Base-by-base conservation (phyloP, 139 green algal species). In the Klebsormidium nitens region DNA sequence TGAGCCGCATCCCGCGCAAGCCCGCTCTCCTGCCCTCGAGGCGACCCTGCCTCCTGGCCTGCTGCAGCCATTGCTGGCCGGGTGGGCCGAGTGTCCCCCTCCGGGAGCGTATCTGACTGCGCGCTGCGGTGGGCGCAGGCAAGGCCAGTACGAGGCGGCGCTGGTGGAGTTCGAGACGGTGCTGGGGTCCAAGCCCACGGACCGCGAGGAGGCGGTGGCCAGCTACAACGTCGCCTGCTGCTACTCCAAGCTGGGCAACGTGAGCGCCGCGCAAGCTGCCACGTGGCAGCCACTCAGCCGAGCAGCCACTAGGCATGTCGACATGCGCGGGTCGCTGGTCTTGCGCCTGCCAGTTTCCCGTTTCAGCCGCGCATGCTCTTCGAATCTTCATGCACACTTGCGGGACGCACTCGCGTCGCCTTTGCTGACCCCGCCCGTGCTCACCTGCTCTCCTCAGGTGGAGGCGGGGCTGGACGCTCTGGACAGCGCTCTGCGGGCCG, bases 221-320 rank as follows among this genome's bases (percentile, higher is more conserved):
- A 89, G 91, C 71, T 98, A 97, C 89, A 98, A 98, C 79, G 85
- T 96, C 37, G 93, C 94, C 1, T 99, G 94, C 89, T 97, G 91
- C 83, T 99, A 97, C 83, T 89, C 85, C 37, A 83, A 77, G 44
- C 50, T 86, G 1, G 35, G 47, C 29, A n/a, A 81, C 48, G 72
- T 79, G 44, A 52, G 44, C 44, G 44, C n/a, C n/a, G n/a, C n/a
- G n/a, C 49, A 32, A 5, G n/a, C 5, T n/a, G 5, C 11, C 42
- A 37, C 59, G 5, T 37, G 36, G 6, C 36, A 23, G 32, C 23
- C 59, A 19, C 42, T 60, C 50, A 60, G n/a, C 31, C 50, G 34
- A 5, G 50, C 6, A 11, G 17, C 23, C 32, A 6, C 23, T 32
- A 8, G 6, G 8, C 52, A 11, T 61, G 52, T 11, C n/a, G n/a